Conservation (phyloP, 306 rosid genomes). For the Cucumis cinereus region DNA sequence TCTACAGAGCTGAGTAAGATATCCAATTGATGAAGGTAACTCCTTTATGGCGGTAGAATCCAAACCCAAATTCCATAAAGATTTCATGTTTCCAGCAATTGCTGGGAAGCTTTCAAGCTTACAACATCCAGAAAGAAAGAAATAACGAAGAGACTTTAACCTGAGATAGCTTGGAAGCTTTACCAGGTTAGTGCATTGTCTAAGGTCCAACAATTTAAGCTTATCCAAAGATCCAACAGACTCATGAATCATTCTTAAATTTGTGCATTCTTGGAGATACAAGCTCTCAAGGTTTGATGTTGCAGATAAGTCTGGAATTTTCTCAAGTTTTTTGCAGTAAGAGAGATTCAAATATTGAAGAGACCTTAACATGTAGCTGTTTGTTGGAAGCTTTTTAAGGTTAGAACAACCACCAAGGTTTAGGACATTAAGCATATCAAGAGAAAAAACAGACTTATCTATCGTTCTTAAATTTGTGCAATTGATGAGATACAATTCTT, state of each 20-base stretch:
- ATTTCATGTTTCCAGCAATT: not conserved
- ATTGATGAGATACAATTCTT: not conserved
- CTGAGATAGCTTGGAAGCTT: not conserved
- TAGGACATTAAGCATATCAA: not conserved
- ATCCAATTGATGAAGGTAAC: not conserved
- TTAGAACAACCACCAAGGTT: not conserved
- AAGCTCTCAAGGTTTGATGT: not conserved
- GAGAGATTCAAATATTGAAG: not conserved
- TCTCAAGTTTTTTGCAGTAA: not conserved
- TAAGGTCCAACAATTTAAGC: not conserved
- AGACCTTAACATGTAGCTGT: not conserved
- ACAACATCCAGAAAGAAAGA: not conserved
- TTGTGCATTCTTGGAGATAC: not conserved
- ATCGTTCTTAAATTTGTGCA: not conserved
- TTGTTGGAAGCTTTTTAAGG: not conserved
- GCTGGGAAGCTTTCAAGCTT: not conserved
- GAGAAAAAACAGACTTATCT: not conserved
- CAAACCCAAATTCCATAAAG: accelerated
- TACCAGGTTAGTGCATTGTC: not conserved
- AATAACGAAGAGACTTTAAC: not conserved
- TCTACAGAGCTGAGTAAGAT: not conserved
- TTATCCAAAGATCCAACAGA: not conserved
- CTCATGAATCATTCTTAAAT: not conserved
- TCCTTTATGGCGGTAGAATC: not conserved
- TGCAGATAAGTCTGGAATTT: not conserved